phyloP scores from a whole-genome alignment of 768 basidiomycete genomes.

The Calvatia gigantea region DNA sequence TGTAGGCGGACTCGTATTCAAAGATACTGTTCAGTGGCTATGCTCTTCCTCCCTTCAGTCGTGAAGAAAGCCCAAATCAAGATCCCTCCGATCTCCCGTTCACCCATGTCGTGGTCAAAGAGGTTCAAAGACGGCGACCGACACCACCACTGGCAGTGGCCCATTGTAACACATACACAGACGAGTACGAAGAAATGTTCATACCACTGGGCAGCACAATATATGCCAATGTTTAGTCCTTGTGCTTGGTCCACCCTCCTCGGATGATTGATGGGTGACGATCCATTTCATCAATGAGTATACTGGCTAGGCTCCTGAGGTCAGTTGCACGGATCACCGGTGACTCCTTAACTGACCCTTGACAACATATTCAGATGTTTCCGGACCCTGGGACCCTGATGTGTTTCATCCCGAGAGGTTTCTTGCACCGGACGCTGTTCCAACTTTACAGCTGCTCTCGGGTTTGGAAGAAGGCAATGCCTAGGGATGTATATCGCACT shows the following conservation, averaged over 20 bases:
- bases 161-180: constrained; percentile 30
- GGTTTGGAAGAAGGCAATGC: constrained; percentile 24
- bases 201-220: constrained; percentile 30
- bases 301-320: constrained; percentile 21
- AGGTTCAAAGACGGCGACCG: constrained; percentile 19
- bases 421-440: constrained; percentile 13
- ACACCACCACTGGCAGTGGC: constrained; percentile 27
- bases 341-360: too few relatives aligned
- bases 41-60: constrained; percentile 23
- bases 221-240: constrained; percentile 21
- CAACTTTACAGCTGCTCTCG: constrained; percentile 27
- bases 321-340: too few relatives aligned
- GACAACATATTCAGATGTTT: constrained; percentile 15
- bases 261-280: background rate
- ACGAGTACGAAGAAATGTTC: constrained; percentile 30
- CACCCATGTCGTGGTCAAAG: constrained; percentile 17
- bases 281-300: constrained; percentile 11
- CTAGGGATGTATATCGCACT: constrained; percentile 23
- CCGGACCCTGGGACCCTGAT: constrained; percentile 18
- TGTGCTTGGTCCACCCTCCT: background rate
- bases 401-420: constrained; percentile 21
- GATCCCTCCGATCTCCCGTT: constrained; percentile 21
- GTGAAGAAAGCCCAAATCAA: constrained; percentile 24
- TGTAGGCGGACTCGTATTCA: background rate
- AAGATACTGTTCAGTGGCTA: constrained; percentile 19